Evolutionary conservation across 257 asterid species (phyloP).

Genomic region (Striga asiatica): DNA sequence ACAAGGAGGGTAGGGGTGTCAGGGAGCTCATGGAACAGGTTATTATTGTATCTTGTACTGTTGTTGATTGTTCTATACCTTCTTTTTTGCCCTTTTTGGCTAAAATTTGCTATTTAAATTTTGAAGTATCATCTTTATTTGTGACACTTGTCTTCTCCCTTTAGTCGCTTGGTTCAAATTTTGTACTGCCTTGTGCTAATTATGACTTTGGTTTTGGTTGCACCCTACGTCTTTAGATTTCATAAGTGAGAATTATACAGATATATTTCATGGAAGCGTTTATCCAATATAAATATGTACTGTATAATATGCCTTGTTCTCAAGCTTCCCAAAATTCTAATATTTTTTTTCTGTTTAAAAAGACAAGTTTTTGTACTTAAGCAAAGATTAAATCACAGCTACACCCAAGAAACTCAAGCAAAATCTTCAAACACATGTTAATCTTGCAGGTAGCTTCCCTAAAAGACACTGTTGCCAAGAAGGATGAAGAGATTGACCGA

Average conservation of each 20-base stretch:
- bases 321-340: too few species aligned
- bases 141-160: not conserved
- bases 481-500: conserved; percentile 72
- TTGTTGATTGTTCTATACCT: not conserved
- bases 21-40: conserved; percentile 98
- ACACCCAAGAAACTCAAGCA: too few species aligned
- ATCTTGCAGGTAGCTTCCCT: conserved; percentile 57
- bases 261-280: too few species aligned
- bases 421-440: not conserved
- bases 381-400: too few species aligned
- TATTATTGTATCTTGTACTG: not conserved
- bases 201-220: not conserved
- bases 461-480: conserved; percentile 54
- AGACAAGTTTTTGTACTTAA: too few species aligned
- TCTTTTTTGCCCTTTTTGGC: conserved; percentile 2
- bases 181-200: not conserved
- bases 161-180: not conserved
- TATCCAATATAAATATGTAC: too few species aligned
- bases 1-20: conserved; percentile 79
- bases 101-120: conserved; percentile 1
- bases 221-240: not conserved
- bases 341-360: too few species aligned
- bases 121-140: too few species aligned
- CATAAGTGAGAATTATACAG: not conserved
- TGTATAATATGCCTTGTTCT: too few species aligned